phyloP scores from a whole-genome alignment of 2,329 filamentous ascomycete genomes.

The Colletotrichum sp. region DNA sequence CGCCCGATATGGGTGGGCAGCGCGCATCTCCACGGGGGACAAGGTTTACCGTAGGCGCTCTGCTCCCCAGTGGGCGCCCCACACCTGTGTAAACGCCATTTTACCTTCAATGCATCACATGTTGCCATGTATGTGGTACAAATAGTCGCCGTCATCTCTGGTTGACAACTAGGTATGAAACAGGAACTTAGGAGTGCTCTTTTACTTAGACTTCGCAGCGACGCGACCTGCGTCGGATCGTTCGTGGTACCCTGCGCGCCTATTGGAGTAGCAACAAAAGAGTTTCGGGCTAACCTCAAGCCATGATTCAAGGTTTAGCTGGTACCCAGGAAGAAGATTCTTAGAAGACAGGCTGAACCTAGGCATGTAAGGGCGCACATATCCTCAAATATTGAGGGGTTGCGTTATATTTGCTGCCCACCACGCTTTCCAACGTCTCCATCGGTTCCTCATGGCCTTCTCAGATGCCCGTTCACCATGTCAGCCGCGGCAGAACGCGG shows the following conservation, averaged over 20 bases:
- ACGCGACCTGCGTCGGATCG: not conserved
- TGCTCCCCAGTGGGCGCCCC: not conserved
- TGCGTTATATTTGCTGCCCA: not conserved
- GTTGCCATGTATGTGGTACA: not conserved
- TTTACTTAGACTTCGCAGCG: not conserved
- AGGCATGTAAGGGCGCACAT: not conserved
- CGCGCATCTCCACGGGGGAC: not conserved
- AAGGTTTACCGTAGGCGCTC: not conserved
- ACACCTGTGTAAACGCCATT: not conserved
- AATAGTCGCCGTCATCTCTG: not conserved
- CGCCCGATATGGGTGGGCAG: not conserved
- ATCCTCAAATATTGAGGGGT: not conserved
- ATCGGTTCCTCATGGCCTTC: not conserved
- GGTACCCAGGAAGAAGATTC: not conserved
- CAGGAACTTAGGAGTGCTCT: not conserved
- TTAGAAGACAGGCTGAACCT: not conserved
- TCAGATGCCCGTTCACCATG: not conserved
- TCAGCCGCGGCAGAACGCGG: not conserved
- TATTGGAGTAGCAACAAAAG: not conserved
- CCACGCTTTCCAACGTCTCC: not conserved
- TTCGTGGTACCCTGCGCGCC: not conserved
- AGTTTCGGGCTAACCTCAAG: not conserved
- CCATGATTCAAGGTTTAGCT: not conserved
- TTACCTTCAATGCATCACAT: not conserved
- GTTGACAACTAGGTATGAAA: not conserved